Percentiles rank a stretch among this genome's conserved stretches.
Evolutionary conservation across 768 basidiomycete genomes (phyloP).

Genomic region (Lactarius deliciosus): DNA sequence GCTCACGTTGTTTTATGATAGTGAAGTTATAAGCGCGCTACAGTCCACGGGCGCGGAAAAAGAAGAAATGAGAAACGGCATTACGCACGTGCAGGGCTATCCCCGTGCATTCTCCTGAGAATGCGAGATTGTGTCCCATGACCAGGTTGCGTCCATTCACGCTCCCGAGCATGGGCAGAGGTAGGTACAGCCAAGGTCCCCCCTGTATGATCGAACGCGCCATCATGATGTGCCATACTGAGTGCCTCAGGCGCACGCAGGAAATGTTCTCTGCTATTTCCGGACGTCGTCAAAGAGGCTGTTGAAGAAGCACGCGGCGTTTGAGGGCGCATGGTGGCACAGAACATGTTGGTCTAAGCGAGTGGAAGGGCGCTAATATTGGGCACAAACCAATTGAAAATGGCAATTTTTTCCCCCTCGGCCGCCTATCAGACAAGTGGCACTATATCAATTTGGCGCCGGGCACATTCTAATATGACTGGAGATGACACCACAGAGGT

Average conservation of each 20-base stretch:
- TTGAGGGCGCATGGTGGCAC: constrained; percentile 17
- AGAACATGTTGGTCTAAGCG: constrained; percentile 13
- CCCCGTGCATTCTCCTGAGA: background rate
- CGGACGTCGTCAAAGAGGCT: background rate
- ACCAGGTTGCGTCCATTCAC: constrained; percentile 7
- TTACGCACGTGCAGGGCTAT: background rate
- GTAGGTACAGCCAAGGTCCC: background rate
- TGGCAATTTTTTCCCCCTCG: constrained; percentile 1
- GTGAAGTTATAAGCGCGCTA: constrained; percentile 3
- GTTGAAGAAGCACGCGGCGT: constrained; percentile 17
- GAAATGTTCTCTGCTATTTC: constrained; percentile 2
- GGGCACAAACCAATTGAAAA: constrained; percentile 1
- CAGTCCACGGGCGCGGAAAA: background rate
- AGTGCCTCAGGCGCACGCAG: background rate
- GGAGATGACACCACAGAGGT: background rate
- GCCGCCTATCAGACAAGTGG: constrained; percentile 14
- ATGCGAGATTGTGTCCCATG: constrained; percentile 12
- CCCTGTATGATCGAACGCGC: background rate
- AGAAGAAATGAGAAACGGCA: background rate
- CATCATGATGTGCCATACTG: background rate
- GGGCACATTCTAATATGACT: constrained; percentile 1
- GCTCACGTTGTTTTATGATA: background rate
- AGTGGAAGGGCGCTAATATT: constrained; percentile 11
- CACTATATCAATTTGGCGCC: constrained; percentile 5
- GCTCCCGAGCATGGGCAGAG: background rate